Percentiles rank a stretch among this genome's conserved stretches.
phyloP scores from a whole-genome alignment of 345 rosid species.

The Populus deltoides region DNA sequence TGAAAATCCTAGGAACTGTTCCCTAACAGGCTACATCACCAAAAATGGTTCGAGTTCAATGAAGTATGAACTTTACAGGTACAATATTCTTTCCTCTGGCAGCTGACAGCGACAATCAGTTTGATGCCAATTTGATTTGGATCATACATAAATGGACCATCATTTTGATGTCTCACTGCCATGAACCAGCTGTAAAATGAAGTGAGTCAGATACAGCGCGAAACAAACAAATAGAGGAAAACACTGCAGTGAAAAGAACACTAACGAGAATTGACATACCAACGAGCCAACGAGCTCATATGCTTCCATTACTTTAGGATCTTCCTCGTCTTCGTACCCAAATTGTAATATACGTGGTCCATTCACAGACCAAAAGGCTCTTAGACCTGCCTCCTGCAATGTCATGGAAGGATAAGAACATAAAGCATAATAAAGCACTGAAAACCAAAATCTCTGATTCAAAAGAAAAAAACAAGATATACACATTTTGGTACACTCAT shows the following conservation, averaged over 20 bases:
- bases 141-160: neutral
- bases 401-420: neutral
- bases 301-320: slow-evolving; percentile 90
- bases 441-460: neutral
- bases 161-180: slow-evolving; percentile 40
- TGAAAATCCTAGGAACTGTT: neutral
- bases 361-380: slow-evolving; percentile 84
- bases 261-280: slow-evolving; percentile 39
- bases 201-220: neutral
- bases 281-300: slow-evolving; percentile 77
- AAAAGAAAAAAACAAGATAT: neutral
- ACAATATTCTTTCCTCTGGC: neutral
- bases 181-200: slow-evolving; percentile 51
- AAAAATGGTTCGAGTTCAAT: neutral
- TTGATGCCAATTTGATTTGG: neutral
- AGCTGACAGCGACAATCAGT: neutral
- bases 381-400: slow-evolving; percentile 72
- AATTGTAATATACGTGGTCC: slow-evolving; percentile 80
- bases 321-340: slow-evolving; percentile 84
- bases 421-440: neutral
- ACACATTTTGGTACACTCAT: too few relatives aligned
- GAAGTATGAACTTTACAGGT: neutral
- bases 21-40: neutral
- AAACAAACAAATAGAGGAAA: neutral
- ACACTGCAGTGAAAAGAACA: neutral